Percentiles rank a stretch among this genome's conserved stretches.
These are phyloP conservation scores for Rhizoclosmatium sp. DNA, from an alignment of 192 early-diverging fungal species.

Conservation along the genomic window DNA sequence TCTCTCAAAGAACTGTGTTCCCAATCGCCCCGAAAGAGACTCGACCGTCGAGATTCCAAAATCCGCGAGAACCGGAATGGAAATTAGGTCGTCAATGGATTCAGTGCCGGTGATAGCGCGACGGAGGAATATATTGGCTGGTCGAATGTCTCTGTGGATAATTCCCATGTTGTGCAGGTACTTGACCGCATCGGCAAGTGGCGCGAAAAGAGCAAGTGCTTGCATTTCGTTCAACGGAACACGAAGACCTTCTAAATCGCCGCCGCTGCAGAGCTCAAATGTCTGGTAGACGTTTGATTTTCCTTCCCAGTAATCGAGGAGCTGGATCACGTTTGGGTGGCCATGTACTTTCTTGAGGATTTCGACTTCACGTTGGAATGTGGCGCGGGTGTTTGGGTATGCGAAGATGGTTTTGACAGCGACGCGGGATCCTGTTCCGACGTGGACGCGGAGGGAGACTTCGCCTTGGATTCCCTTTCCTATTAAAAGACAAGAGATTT, in stretches of 20 bases:
- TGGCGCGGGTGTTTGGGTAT: background rate
- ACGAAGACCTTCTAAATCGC: constrained; percentile 14
- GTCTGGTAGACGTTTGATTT: constrained; percentile 31
- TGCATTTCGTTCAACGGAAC: constrained; percentile 11
- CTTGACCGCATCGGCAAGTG: constrained; percentile 28
- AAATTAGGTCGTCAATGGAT: background rate
- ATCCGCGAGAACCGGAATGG: constrained; percentile 36
- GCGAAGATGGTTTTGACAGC: constrained; percentile 26
- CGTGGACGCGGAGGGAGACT: constrained; percentile 19
- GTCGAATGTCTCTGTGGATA: constrained; percentile 30
- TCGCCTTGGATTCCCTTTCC: constrained; percentile 26
- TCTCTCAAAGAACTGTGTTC: background rate
- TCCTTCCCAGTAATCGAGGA: constrained; percentile 38
- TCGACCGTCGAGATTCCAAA: constrained; percentile 26
- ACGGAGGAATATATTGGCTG: constrained; percentile 32
- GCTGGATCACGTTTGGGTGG: constrained; percentile 24
- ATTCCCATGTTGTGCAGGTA: constrained; percentile 20
- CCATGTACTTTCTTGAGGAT: background rate
- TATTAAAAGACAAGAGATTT: background rate
- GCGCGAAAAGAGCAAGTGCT: constrained; percentile 5
- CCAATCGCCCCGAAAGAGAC: constrained; percentile 1
- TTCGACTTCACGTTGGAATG: constrained; percentile 29
- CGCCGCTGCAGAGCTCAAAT: constrained; percentile 29
- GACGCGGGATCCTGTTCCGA: constrained; percentile 9
- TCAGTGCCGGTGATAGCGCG: constrained; percentile 16